Conservation (phyloP, 106 monocot genomes). For the Allium cepa region DNA sequence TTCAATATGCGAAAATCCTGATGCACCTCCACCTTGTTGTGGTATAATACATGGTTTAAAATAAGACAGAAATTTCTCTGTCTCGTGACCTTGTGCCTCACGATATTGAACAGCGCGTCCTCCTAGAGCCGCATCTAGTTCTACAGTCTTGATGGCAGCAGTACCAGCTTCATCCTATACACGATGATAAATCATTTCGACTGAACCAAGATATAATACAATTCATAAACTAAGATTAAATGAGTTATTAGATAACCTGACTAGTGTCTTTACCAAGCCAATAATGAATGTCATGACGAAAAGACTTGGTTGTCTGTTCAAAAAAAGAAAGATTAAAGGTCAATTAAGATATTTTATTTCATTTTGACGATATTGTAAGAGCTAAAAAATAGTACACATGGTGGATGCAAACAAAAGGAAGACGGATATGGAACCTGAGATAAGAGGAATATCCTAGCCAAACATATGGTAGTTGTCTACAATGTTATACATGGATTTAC, state of each 20-base stretch:
- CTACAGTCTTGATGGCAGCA: conserved; percentile 37
- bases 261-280: conserved; percentile 67
- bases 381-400: too few relatives aligned
- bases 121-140: conserved; percentile 29
- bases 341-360: too few relatives aligned
- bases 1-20: conserved; percentile 23
- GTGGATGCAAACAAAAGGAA: too few relatives aligned
- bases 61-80: conserved; percentile 31
- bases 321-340: neutral
- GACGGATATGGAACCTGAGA: too few relatives aligned
- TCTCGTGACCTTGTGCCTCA: conserved; percentile 30
- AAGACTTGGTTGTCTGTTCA: conserved; percentile 41
- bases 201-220: neutral
- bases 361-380: too few relatives aligned
- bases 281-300: conserved; percentile 60
- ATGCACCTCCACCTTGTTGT: conserved; percentile 20
- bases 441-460: too few relatives aligned
- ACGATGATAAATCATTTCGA: neutral
- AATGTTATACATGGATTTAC: too few relatives aligned
- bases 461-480: too few relatives aligned
- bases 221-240: neutral
- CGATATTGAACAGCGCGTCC: conserved; percentile 38
- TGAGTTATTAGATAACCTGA: conserved; percentile 23
- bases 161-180: conserved; percentile 37
- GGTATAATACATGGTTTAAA: conserved; percentile 42